These are phyloP conservation scores for Hypomontagnella monticulosa DNA, from an alignment of 495 filamentous ascomycete species.

Conservation along the genomic window DNA sequence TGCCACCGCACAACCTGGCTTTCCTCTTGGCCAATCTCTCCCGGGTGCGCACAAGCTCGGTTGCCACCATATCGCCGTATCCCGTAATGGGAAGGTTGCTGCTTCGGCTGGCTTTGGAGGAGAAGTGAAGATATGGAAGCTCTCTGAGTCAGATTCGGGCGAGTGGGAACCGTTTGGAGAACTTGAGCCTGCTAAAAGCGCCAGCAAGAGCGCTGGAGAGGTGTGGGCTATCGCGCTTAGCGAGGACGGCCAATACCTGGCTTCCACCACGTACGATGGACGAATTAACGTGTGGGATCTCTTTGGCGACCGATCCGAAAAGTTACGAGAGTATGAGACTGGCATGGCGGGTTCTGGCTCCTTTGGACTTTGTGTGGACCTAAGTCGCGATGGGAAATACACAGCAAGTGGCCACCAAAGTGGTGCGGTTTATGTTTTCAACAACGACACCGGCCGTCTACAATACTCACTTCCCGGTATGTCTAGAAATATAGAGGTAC, in stretches of 20 bases:
- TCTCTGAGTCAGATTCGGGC: constrained; percentile 54
- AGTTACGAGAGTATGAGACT: constrained; percentile 85
- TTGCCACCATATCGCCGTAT: constrained; percentile 84
- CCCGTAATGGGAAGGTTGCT: constrained; percentile 72
- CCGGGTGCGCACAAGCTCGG: constrained; percentile 81
- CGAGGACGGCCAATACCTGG: constrained; percentile 81
- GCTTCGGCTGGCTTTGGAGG: constrained; percentile 89
- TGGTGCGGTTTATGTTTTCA: constrained; percentile 94
- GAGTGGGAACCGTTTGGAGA: constrained; percentile 59
- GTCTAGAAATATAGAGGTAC: constrained; percentile 17
- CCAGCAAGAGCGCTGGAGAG: constrained; percentile 63
- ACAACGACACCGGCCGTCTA: constrained; percentile 85
- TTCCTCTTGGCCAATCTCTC: constrained; percentile 80
- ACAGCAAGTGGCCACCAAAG: constrained; percentile 94
- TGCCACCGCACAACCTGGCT: constrained; percentile 72
- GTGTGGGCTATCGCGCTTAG: constrained; percentile 89
- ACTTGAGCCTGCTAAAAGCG: constrained; percentile 47
- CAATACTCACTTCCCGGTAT: constrained; percentile 85
- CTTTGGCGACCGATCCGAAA: constrained; percentile 53
- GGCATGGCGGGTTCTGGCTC: constrained; percentile 70
- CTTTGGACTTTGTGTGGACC: constrained; percentile 88
- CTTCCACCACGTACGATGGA: constrained; percentile 83
- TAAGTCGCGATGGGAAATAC: constrained; percentile 78
- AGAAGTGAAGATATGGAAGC: constrained; percentile 81
- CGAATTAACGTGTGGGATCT: constrained; percentile 90